Base-by-base conservation (phyloP, 352 stramenopile genomes). In the Globisporangium radiosum region DNA sequence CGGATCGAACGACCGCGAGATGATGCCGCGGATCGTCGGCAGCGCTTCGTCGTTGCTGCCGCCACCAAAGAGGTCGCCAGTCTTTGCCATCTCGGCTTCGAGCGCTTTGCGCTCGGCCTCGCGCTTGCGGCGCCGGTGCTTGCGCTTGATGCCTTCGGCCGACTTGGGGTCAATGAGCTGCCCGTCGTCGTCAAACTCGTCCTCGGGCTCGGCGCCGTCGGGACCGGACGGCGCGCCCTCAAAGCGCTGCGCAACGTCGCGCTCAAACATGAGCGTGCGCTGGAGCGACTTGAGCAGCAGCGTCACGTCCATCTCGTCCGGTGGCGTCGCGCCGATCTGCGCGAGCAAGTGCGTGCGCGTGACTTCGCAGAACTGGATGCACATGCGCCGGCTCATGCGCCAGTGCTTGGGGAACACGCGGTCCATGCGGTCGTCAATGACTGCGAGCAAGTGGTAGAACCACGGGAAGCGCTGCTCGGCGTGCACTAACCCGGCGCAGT, bases 331-430 rank as follows among this genome's bases (percentile, higher is more conserved):
- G 4, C 79, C 75, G 33, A 94, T 80, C 57, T 92, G 75, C 8
- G 71, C 62, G 33, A 92, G 73, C 40, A 91, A 70, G 70, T 95
- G 71, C 39, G 66, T 70, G 8, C 89, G 75, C 14, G 92, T 98
- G 39, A 73, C 62, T 44, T 96, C 85, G 53, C 97, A 91, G 68
- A 99, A 99, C 45, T 75, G 74, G 52, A 97, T 82, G 50, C 93
- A 97, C 54, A 99, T 77, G 38, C 89, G 84, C 13, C 96, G 85
- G 40, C 96, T 84, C 57, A 99, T 87, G 63, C 94, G 92, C 97
- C 97, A 99, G 66, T 98, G 85, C 48, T 80, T 78, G 1, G 97
- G 97, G 64, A 99, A 99, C 10, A 99, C 87, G 43, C 78, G 70
- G 52, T 94, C 85, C 77, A 98, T 98, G 52, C 88, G 88, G 59